phyloP scores from a whole-genome alignment of 78 protist species.

The Dictyostelium brefeldianum region DNA sequence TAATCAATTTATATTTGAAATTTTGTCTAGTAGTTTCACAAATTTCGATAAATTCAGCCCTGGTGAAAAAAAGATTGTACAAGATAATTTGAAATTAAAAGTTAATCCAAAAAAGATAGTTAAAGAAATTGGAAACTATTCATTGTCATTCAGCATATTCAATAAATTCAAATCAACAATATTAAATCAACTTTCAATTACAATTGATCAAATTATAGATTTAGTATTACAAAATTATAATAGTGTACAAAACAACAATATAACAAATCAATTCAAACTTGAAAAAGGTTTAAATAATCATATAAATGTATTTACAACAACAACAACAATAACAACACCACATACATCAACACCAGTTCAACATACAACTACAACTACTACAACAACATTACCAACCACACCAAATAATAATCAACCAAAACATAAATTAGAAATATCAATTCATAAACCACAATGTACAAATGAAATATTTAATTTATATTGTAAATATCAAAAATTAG shows the following conservation, averaged over 20 bases:
- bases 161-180: neutral
- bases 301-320: neutral
- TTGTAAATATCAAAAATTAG: slow-evolving; percentile 52
- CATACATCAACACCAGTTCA: neutral
- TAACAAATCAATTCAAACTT: neutral
- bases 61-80: neutral
- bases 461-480: slow-evolving; percentile 50
- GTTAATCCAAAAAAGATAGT: neutral
- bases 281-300: slow-evolving; percentile 10
- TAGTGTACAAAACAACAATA: neutral
- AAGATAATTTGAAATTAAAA: slow-evolving; percentile 18
- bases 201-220: slow-evolving; percentile 8
- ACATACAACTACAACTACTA: neutral
- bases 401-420: neutral
- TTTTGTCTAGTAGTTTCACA: no score
- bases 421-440: slow-evolving; percentile 34
- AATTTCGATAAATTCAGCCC: no score
- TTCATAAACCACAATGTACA: slow-evolving; percentile 40
- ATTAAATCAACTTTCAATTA: neutral
- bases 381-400: slow-evolving; percentile 13
- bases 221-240: neutral
- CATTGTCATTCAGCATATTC: neutral
- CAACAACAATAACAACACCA: neutral
- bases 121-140: neutral
- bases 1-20: no score